Evolutionary conservation across 1,139 yeast genomes (phyloP).

Genomic region (Starmera stellimalicola): DNA sequence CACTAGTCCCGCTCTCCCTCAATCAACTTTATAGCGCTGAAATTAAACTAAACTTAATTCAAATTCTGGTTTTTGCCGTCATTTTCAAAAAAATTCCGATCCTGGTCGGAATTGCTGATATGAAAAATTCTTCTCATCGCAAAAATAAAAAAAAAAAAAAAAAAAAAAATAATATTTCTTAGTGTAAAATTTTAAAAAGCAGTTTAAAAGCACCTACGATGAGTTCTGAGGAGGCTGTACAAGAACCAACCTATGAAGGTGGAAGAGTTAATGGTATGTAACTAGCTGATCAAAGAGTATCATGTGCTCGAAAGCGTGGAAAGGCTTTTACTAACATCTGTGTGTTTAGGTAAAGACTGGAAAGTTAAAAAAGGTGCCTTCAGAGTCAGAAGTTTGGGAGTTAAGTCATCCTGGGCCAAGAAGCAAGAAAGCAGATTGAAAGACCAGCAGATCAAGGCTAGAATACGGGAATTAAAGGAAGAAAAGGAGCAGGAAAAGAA

Average conservation of each 20-base stretch:
- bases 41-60: too few species aligned
- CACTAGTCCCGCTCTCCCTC: too few species aligned
- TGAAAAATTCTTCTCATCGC: neutral
- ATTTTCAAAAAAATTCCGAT: neutral
- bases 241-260: conserved; percentile 7
- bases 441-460: conserved; percentile 31
- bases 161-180: neutral
- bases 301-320: too few species aligned
- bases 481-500: conserved; percentile 51
- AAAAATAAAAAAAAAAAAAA: neutral
- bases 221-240: conserved; percentile 1
- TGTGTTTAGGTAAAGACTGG: conserved; percentile 40
- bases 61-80: neutral
- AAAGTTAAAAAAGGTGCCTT: conserved; percentile 42
- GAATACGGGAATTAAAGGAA: conserved; percentile 44
- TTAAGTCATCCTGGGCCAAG: conserved; percentile 28
- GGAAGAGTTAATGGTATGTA: conserved; percentile 17
- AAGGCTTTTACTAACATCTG: too few species aligned
- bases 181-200: too few species aligned
- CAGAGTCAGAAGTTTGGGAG: conserved; percentile 25
- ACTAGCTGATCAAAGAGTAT: too few species aligned
- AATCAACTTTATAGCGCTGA: too few species aligned
- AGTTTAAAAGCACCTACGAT: conserved; percentile 1
- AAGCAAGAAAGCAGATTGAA: conserved; percentile 28
- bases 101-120: neutral